Base-by-base conservation (phyloP, 306 rosid genomes). In the Quercus wislizeni region DNA sequence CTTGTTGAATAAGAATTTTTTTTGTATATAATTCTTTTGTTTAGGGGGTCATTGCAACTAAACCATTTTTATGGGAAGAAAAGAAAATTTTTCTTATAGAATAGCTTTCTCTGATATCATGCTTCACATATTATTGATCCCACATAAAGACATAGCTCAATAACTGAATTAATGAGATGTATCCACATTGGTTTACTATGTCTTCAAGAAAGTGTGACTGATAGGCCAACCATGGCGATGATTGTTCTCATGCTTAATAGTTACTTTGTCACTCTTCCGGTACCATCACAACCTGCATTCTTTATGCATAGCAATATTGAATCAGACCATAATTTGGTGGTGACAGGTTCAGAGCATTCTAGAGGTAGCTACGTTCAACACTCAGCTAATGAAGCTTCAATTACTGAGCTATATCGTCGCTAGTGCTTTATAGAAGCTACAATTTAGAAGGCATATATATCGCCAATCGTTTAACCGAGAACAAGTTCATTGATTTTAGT, bases 141-240 rank as follows among this genome's bases (percentile, higher is more conserved):
- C 5, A 31, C 5, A 31, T 31, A 31, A 31, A 31, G 33, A 0
- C 33, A 4, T 31, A 31, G 5, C 33, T 31, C 33, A 31, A 31
- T 31, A 31, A 31, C 33, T 31, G 33, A 31, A 31, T 4, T 31
- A 31, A 31, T 31, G 33, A 31, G 88, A 84, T 86, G 91, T 78
- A 82, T 91, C 49, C 93, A 89, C 71, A 78, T 91, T 27, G 96
- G 91, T 5, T 74, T 91, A 28, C 78, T 89, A 0, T 89, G 89
- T 72, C 83, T 83, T 58, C 92, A 87, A 83, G 90, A 86, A 74
- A 79, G 81, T 33, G 18, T 33, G 18, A 62, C 0, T 46, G 63
- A 71, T 12, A 85, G 92, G 69, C 94, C 89, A 69, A 83, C 86
- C 27, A 85, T 91, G 91, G 52, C 80, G 59, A 2, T 83, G 1